Base-by-base conservation (phyloP, 2,329 filamentous ascomycete species). In the Cryphonectria japonica region DNA sequence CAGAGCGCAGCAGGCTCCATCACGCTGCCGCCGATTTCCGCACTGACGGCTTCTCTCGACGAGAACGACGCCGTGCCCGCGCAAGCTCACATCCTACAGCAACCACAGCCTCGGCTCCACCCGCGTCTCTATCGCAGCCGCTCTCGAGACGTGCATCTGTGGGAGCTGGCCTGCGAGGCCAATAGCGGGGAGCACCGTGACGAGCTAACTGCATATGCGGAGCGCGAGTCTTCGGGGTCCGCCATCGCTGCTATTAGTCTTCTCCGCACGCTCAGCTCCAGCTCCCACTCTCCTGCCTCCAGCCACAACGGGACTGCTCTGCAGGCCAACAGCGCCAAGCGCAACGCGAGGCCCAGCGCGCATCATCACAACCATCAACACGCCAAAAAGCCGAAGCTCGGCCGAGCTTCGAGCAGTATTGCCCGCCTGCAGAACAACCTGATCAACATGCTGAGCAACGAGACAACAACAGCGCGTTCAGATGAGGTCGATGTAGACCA, bases 81-180 rank as follows among this genome's bases (percentile, higher is more conserved):
- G 41, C 67, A 66, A 46, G 66, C 61, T 75, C 76, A 46, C 75
- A 77, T 69, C 78, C 78, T 34, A 76, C 77, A 68, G 76, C 80
- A 22, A 78, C 78, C 72, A 75, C 80, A 50, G 75, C 69, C 77
- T 32, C 69, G 74, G n/a, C 80, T 88, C 19, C 85, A 87, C 37
- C 88, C 87, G 29, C 84, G 85, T 50, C 82, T 91, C 26, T 82
- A 83, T 46, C 89, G 91, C 69, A 93, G 93, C 69, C 88, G 95
- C 70, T 97, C 95, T 70, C 90, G 93, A 69, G 93, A 98, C 79
- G 93, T 94, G 26, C 90, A 94, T 66, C 93, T 92, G 8, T 98
- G 95, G 95, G 93, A 97, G 77, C 94, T 94, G 70, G 95, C 93
- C 82, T 95, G 93, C 76, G 93, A 97, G 78, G 90, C 91, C 9